Evolutionary conservation across 805 yeast genomes (phyloP), one percentile per base, ranked within the genome.

Genomic region (Candida boidinii): DNA sequence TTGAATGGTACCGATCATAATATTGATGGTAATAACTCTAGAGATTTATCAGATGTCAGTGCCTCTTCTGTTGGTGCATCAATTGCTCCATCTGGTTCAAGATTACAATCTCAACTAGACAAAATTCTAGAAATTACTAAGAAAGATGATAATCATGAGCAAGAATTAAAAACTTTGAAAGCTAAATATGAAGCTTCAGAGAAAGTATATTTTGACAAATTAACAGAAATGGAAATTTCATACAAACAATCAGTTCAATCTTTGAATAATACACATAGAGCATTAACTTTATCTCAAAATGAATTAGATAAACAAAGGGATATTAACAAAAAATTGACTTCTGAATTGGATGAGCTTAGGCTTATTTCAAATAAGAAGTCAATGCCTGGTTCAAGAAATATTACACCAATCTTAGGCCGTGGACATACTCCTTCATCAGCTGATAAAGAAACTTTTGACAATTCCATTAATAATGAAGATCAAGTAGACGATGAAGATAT

Each of bases 161-260:
- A 44, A 1, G 60, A 58, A 36, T 47, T 61, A 29, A 36, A 37
- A 13, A 64, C 62, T 20, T 49, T 75, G 30, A 41, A 54, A 14
- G 51, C 28, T 1, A 33, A 49, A 28, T 27, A 45, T 14, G 66
- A 60, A 19, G 48, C 58, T 11, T 26, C 29, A 4, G 16, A 41
- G 6, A 14, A 26, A 5, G 5, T 17, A 4, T 17, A 29, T 11
- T n/a, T 5, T 12, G 7, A 4, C 4, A 46, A 42, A 32, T 38
- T 42, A n/a, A 38, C 34, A 20, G 59, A 60, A 20, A 56, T 70
- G 32, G 90, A 85, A 54, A 70, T 62, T 6, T 79, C 80, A 48
- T 85, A 83, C 58, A 72, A 72, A 41, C 76, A 78, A 45, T 81
- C 92, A 1, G 56, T 83, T 34, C 76, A 73, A 40, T 75, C 85